Base-by-base conservation (phyloP, 306 rosid genomes). In the Arachis hypogaea region DNA sequence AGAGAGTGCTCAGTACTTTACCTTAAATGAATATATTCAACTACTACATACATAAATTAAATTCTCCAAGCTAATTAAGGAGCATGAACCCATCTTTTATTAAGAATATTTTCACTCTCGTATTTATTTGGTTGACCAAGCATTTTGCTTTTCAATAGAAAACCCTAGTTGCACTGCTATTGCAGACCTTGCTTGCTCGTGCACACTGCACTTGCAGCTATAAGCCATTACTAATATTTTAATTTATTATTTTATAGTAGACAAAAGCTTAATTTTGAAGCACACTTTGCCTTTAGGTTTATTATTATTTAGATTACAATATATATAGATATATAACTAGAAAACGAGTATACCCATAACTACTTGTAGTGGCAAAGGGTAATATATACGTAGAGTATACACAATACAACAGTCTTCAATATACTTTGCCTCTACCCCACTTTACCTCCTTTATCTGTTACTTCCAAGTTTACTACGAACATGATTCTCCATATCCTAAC, bases 381-480 rank as follows among this genome's bases (percentile, higher is more conserved):
- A 59, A 30, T 16, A 8, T 72, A 66, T 73, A 78, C 74, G 69
- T 7, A 72, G 57, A 72, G 69, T 78, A 72, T 72, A 74, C 80
- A 22, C 72, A 29, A 67, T 74, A 68, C 72, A 61, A 33, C 4
- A 67, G 10, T 65, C 63, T 72, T 59, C 10, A 61, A 79, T 74
- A 79, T 74, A 61, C 83, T 65, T 79, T 74, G 76, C 83, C 75
- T 74, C 71, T 61, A 54, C 79, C 78, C 55, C 56, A 43, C 79
- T 52, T 66, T 6, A 51, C 66, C 78, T 40, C 47, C 51, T 72
- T 79, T 66, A 66, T 66, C 69, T 29, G 41, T 68, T 74, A 44
- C 83, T 68, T 68, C 70, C n/a, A 8, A 42, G 63, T 36, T 63
- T 51, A 70, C 59, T 42, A 44, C 46, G 30, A 30, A 71, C 63